Conservation (phyloP, 495 filamentous ascomycete species). For the Acidomyces sp. region DNA sequence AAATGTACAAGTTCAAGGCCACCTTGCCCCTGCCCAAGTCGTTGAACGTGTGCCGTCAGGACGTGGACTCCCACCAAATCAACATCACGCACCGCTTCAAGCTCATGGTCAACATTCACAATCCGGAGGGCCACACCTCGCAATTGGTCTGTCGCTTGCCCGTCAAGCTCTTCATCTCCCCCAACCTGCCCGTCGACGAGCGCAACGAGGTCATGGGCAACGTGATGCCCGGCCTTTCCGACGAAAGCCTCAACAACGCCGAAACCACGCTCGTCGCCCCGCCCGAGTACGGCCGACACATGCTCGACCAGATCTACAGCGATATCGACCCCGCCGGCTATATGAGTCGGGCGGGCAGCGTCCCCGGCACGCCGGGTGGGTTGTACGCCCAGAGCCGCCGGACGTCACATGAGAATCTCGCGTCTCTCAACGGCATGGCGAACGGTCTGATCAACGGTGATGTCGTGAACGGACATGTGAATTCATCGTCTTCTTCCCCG, state of each 20-base stretch:
- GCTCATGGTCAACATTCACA: conserved; percentile 74
- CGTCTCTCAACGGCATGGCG: conserved; percentile 46
- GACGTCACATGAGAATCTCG: conserved; percentile 67
- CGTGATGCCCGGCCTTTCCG: conserved; percentile 29
- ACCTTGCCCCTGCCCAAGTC: conserved; percentile 61
- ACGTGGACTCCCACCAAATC: conserved; percentile 69
- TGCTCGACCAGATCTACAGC: conserved; percentile 77
- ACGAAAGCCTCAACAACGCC: conserved; percentile 27
- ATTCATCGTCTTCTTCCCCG: no score
- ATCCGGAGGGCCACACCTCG: conserved; percentile 86
- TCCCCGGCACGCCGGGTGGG: conserved; percentile 50
- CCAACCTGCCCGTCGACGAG: conserved; percentile 70
- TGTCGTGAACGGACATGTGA: no score
- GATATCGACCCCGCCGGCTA: conserved; percentile 65
- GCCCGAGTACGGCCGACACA: conserved; percentile 76
- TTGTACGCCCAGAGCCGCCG: conserved; percentile 60
- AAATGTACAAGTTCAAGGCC: conserved; percentile 60
- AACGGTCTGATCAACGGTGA: conserved; percentile 6
- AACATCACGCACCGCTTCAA: conserved; percentile 78
- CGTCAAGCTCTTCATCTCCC: conserved; percentile 85
- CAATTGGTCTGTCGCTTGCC: conserved; percentile 82
- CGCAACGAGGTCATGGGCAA: conserved; percentile 54
- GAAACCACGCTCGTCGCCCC: conserved; percentile 45
- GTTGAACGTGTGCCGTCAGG: conserved; percentile 68
- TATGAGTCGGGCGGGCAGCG: conserved; percentile 64